These are phyloP conservation scores for Paspalum vaginatum DNA, from an alignment of 176 grass and related monocot genomes.

Conservation along the genomic window DNA sequence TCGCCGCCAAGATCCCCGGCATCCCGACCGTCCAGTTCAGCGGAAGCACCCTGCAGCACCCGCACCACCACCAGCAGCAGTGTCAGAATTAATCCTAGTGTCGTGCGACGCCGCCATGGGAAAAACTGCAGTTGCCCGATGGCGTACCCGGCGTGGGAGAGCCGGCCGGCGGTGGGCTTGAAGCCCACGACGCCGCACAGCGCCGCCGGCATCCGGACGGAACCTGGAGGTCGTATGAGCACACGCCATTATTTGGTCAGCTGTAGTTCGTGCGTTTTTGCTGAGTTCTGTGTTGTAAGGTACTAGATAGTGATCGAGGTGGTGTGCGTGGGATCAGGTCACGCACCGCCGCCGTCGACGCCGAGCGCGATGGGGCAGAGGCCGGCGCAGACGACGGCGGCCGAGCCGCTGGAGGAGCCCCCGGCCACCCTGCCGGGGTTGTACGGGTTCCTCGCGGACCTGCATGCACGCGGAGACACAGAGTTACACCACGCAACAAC, in stretches of 20 bases:
- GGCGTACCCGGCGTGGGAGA: constrained; percentile 77
- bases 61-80: not conserved
- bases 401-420: constrained; percentile 93
- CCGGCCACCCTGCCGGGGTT: constrained; percentile 66
- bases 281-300: not conserved
- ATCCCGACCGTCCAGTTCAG: constrained; percentile 99
- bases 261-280: not conserved
- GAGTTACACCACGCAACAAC: too few relatives aligned
- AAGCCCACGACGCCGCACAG: constrained; percentile 92
- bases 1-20: constrained; percentile 87
- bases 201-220: constrained; percentile 86
- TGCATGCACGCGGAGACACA: not conserved
- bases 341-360: constrained; percentile 85
- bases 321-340: too few relatives aligned
- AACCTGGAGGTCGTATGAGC: constrained; percentile 39
- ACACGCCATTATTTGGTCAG: not conserved
- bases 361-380: constrained; percentile 93
- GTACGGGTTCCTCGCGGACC: constrained; percentile 87
- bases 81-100: too few relatives aligned
- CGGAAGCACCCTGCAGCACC: constrained; percentile 74
- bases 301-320: not conserved
- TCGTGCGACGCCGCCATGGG: not conserved
- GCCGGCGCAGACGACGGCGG: constrained; percentile 87
- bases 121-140: too few relatives aligned
- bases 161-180: constrained; percentile 83